Evolutionary conservation across 2,329 filamentous ascomycete genomes (phyloP).

Genomic region (Sporothrix curviconia): DNA sequence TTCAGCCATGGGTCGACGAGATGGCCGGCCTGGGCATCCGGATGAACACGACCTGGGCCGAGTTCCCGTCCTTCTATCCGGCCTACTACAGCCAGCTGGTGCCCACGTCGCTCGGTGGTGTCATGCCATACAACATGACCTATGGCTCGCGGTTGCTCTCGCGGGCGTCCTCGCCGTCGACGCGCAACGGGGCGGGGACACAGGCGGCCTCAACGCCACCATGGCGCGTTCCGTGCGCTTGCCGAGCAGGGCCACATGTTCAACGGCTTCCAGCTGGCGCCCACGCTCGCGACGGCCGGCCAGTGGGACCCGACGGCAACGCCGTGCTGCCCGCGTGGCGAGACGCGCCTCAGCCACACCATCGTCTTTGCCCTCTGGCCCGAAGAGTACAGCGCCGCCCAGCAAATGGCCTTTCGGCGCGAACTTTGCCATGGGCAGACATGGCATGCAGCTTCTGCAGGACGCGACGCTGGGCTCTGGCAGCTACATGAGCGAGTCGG

Average conservation of each 20-base stretch:
- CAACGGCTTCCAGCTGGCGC: slow-evolving; percentile 6
- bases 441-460: slow-evolving; percentile 2
- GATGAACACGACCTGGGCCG: not conserved
- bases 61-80: slow-evolving; percentile 6
- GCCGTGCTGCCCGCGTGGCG: slow-evolving; percentile 18
- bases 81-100: slow-evolving; percentile 6
- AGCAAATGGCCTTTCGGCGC: slow-evolving; percentile 32
- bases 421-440: slow-evolving; percentile 30
- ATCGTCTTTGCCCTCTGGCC: slow-evolving; percentile 33
- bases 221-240: slow-evolving; percentile 7
- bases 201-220: slow-evolving; percentile 5
- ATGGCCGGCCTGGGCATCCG: slow-evolving; percentile 5
- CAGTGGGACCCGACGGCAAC: slow-evolving; percentile 8
- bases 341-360: slow-evolving; percentile 26
- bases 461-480: slow-evolving; percentile 31
- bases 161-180: not conserved
- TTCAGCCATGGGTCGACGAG: slow-evolving; percentile 3
- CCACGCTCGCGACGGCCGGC: slow-evolving; percentile 6
- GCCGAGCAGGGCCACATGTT: slow-evolving; percentile 8
- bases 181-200: too few relatives aligned
- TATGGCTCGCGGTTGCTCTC: slow-evolving; percentile 10
- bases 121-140: slow-evolving; percentile 13
- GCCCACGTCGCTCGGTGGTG: not conserved
- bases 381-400: slow-evolving; percentile 36
- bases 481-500: slow-evolving; percentile 40